Evolutionary conservation across 371 early-diverging fungal species (phyloP).

Genomic region (Actinomortierella wolfii): DNA sequence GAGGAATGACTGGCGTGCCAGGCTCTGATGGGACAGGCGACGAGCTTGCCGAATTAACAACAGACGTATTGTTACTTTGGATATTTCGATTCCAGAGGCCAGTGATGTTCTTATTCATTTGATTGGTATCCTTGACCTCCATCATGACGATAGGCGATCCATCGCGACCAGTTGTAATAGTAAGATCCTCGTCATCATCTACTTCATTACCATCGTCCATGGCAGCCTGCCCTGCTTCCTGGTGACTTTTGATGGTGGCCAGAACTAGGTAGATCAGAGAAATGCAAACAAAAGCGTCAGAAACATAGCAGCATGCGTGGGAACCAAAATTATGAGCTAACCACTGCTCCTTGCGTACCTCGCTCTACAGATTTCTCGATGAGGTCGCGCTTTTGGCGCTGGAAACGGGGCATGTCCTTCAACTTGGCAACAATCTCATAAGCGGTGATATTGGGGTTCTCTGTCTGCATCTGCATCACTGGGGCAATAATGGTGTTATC

Average conservation of each 20-base stretch:
- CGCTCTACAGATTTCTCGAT: conserved; percentile 35
- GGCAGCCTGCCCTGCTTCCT: conserved; percentile 10
- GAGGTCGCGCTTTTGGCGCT: conserved; percentile 34
- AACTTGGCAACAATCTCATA: conserved; percentile 29
- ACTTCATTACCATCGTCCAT: conserved; percentile 11
- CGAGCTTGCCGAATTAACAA: conserved; percentile 25
- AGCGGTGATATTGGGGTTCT: conserved; percentile 37
- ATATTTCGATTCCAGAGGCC: conserved; percentile 63
- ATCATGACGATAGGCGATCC: conserved; percentile 31
- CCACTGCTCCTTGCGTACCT: conserved; percentile 9
- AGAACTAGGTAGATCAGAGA: conserved; percentile 10
- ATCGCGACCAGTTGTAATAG: conserved; percentile 12
- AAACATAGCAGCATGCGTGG: not conserved
- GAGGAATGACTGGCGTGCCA: not conserved
- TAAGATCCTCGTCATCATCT: conserved; percentile 40
- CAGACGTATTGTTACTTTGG: conserved; percentile 13
- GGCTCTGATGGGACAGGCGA: conserved; percentile 35
- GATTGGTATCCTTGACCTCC: conserved; percentile 59
- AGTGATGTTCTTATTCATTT: conserved; percentile 77
- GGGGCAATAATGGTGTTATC: conserved; percentile 40
- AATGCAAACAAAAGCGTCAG: not conserved
- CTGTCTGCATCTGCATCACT: conserved; percentile 45
- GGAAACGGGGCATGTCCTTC: conserved; percentile 30
- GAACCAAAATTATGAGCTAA: not conserved
- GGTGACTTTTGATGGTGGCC: conserved; percentile 30